phyloP scores from a whole-genome alignment of 352 stramenopile species.

The Paralagenidium karlingii region DNA sequence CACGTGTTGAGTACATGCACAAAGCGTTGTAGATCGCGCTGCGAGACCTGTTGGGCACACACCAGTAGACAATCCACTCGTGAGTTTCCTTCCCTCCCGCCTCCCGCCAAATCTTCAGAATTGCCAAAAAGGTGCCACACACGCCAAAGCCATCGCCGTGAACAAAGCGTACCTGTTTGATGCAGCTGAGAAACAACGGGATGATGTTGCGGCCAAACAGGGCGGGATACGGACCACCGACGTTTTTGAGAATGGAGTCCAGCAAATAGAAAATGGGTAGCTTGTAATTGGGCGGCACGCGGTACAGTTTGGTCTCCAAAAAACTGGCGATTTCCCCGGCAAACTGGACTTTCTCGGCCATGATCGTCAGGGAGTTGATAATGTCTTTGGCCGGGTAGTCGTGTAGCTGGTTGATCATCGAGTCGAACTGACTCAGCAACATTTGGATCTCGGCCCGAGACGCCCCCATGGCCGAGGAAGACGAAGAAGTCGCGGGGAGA shows the following conservation, averaged over 20 bases:
- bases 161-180: slow-evolving; percentile 62
- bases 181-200: slow-evolving; percentile 76
- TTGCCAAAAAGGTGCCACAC: too few species aligned
- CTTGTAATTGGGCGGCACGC: slow-evolving; percentile 69
- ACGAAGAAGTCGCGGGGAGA: slow-evolving; percentile 3
- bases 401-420: slow-evolving; percentile 77
- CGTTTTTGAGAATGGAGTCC: slow-evolving; percentile 85
- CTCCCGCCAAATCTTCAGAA: too few species aligned
- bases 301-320: slow-evolving; percentile 83
- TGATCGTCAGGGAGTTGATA: slow-evolving; percentile 82
- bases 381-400: slow-evolving; percentile 82
- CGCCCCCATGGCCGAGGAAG: too few species aligned
- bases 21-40: slow-evolving; percentile 72
- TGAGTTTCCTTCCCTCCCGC: too few species aligned
- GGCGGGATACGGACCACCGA: slow-evolving; percentile 50
- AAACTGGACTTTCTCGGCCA: slow-evolving; percentile 61
- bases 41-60: slow-evolving; percentile 27
- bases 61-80: neutral
- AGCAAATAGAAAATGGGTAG: slow-evolving; percentile 85
- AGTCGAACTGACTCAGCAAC: slow-evolving; percentile 64
- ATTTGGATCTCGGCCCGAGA: slow-evolving; percentile 24
- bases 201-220: slow-evolving; percentile 64
- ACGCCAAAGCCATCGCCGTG: too few species aligned
- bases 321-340: slow-evolving; percentile 78
- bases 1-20: slow-evolving; percentile 80